Evolutionary conservation across 2,329 filamentous ascomycete genomes (phyloP), one percentile per base, ranked within the genome.

Genomic region (Cladophialophora psammophila): DNA sequence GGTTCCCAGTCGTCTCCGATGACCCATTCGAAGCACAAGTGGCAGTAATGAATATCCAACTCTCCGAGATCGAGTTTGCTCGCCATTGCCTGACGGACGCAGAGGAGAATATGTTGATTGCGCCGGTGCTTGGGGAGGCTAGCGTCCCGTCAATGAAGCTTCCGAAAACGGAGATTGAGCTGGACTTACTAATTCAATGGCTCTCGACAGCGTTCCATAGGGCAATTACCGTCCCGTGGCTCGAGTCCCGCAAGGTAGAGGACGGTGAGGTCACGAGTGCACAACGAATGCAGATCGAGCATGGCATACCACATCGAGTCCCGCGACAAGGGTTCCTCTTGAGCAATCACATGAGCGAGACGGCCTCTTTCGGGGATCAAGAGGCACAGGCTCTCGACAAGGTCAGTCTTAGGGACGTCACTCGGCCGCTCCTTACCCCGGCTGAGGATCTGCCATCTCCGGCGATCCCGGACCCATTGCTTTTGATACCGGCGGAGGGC

Each of bases 21-120:
- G 26, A 64, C 31, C 67, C 52, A 69, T 8, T 69, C 52, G 60
- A 69, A 71, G 48, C 68, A 68, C 45, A 48, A 26, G 35, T 68
- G 45, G 58, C 63, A 68, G 55, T 70, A 70, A 57, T 68, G 63
- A 42, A 70, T 36, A 31, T 68, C 57, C 18, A 9, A 8, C 26
- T 50, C 26, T 18, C 63, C 31, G 18, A 31, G 34, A 2, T 45
- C 34, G n/a, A 18, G 15, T 35, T 36, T 45, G 42, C 55, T 55
- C 18, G 66, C 62, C n/a, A 65, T 55, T 42, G 68, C 63, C 13
- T 48, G 45, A 31, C 54, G 66, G 10, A 69, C 42, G 57, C 66
- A 70, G 10, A 50, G 53, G 60, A 60, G 66, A n/a, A 68, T 61
- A 52, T 71, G 64, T 34, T 61, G 52, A 40, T 67, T 71, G 18